A percentile compares a stretch with the other conserved stretches of the same genome.
Conservation (phyloP, 2,329 filamentous ascomycete species). For the Pestalotiopsis sp. region DNA sequence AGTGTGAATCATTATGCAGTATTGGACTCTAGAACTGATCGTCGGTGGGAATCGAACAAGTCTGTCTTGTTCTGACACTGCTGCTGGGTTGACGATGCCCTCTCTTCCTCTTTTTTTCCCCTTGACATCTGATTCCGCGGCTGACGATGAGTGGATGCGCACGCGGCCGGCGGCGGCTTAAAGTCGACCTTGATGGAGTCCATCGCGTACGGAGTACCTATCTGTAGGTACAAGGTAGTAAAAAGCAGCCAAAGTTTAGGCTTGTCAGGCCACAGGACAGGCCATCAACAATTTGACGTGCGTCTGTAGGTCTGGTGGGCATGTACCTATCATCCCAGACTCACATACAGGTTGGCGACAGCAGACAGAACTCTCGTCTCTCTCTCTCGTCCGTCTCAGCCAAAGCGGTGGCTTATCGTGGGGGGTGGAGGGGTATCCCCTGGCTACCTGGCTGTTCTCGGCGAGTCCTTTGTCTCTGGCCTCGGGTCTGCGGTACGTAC, state of each 20-base stretch:
- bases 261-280: no score
- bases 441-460: not conserved
- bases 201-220: no score
- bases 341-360: no score
- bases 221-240: no score
- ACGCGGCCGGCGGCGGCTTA: not conserved
- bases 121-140: not conserved
- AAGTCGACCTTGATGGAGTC: no score
- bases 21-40: not conserved
- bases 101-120: not conserved
- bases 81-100: not conserved
- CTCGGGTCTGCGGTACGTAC: not conserved
- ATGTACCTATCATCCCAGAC: no score
- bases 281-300: no score
- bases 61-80: not conserved
- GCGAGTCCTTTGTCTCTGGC: not conserved
- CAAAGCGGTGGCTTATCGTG: not conserved
- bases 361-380: no score
- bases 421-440: not conserved
- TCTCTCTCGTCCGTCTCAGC: not conserved
- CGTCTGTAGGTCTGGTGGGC: no score
- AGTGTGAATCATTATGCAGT: not conserved
- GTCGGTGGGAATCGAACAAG: not conserved
- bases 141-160: not conserved
- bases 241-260: no score